Evolutionary conservation across 192 early-diverging fungal genomes (phyloP), one percentile per base, ranked within the genome.

Genomic region (Oehlia diaphana): DNA sequence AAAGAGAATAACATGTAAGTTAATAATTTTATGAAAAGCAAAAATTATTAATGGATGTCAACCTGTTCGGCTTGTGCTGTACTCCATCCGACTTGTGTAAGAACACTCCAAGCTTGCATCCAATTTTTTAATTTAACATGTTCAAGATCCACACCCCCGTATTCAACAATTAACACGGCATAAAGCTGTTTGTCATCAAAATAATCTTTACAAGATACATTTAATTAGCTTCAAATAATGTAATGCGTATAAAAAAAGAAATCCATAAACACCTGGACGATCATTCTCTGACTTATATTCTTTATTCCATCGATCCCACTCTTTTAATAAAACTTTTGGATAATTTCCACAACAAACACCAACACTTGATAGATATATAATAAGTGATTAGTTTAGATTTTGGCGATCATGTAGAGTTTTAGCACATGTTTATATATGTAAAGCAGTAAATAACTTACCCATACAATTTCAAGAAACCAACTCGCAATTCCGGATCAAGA

Each of bases 91-190:
- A 95, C 80, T 74, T 97, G 96, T 35, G 88, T 77, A 63, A 95
- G 82, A 21, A 94, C 84, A 58, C 87, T 89, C 81, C 90, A 89
- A 0, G 92, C 91, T 64, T 90, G 88, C 26, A 84, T 84, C 90
- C 91, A 95, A 42, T 87, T 89, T 8, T 82, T 49, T 10, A 90
- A 53, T 14, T 81, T 73, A 31, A 79, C 82, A 35, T 92, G 84
- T 78, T 92, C 93, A 37, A 97, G 85, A 64, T 93, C 92, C 63
- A 88, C 83, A 10, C 96, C 96, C 9, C 90, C 94, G 84, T 95
- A 86, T 16, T 89, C 90, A 37, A 96, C 82, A 7, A 94, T 82
- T 73, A 95, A 86, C 21, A 95, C 89, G 12, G 88, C 89, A 80
- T 92, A 95, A 3, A 95, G 85, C 82, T 96, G 96, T 62, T 87